Evolutionary conservation across 176 grass and related monocot genomes (phyloP), one percentile per base, ranked within the genome.

Genomic region (Juncus inflexus): DNA sequence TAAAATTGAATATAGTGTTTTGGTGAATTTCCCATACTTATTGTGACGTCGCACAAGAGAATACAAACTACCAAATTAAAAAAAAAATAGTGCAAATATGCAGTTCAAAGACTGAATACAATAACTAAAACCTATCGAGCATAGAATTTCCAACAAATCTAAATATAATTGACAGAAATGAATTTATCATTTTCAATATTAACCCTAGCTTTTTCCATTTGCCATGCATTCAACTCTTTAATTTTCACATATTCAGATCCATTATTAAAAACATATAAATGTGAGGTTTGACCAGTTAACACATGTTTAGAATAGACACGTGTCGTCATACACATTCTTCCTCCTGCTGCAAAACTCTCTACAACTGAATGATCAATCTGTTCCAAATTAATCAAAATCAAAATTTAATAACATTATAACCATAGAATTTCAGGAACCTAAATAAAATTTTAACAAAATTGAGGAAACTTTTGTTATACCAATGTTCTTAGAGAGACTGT

Each of bases 341-440:
- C 84, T 12, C 78, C 70, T 0, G 69, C 80, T 3, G 56, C 83
- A 9, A 91, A 91, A 62, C 65, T 91, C 77, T 91, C 88, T 3
- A 91, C 16, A 0, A 87, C 72, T 5, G 88, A 87, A 35, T 77
- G 84, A 47, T 91, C 88, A n/a, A 91, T 91, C 88, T 87, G 62
- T 4, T 54, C 45, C n/a, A 15, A 56, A 66, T 76, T 35, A 52
- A 52, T 42, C 9, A 37, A 15, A 54, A 35, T 47, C 43, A 47
- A 19, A 28, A 28, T 45, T 10, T 72, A 67, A 40, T 74, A 36
- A 0, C 13, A 53, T 12, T 37, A 4, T 50, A 1, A 11, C 1
- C 19, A 38, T 56, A 9, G 36, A 15, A 69, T 37, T 53, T 53
- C 66, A 68, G 52, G 15, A 55, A 69, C 36, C 19, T 54, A 16